Percentiles rank a stretch among this genome's conserved stretches.
phyloP scores from a whole-genome alignment of 805 yeast genomes.

The Yarrowia hollandica region DNA sequence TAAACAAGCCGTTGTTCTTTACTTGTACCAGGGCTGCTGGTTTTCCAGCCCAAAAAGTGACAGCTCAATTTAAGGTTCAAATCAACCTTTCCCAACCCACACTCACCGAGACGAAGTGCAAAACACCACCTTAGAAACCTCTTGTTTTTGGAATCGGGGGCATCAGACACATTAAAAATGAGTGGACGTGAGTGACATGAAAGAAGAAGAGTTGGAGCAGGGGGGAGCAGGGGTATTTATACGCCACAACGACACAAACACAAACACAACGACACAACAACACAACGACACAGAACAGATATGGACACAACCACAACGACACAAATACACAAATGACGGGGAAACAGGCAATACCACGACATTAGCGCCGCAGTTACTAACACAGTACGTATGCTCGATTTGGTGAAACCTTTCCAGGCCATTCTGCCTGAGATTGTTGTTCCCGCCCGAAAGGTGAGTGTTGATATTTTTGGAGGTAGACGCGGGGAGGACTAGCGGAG shows the following conservation, averaged over 20 bases:
- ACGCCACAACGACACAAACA: background rate
- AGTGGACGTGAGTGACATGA: conserved; percentile 30
- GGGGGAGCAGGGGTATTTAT: background rate
- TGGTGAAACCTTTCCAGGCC: conserved; percentile 86
- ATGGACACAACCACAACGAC: background rate
- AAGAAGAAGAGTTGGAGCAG: background rate
- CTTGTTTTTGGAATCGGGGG: too few relatives aligned
- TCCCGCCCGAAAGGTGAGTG: conserved; percentile 78
- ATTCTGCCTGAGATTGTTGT: conserved; percentile 87
- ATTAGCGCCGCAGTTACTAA: background rate
- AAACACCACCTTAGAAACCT: too few relatives aligned
- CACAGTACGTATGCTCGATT: conserved; percentile 58
- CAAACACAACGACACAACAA: background rate
- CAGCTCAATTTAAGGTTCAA: conserved; percentile 14
- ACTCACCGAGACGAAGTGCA: too few relatives aligned
- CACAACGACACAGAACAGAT: background rate
- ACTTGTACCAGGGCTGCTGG: too few relatives aligned
- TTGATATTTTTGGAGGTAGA: background rate
- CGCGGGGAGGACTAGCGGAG: background rate
- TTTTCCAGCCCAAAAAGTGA: background rate
- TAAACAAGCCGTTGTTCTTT: background rate
- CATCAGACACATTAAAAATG: too few relatives aligned
- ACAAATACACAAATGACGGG: background rate
- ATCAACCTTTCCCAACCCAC: conserved; percentile 17
- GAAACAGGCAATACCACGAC: background rate